phyloP scores from a whole-genome alignment of 768 basidiomycete genomes.

The Strobilomyces dryophilus region DNA sequence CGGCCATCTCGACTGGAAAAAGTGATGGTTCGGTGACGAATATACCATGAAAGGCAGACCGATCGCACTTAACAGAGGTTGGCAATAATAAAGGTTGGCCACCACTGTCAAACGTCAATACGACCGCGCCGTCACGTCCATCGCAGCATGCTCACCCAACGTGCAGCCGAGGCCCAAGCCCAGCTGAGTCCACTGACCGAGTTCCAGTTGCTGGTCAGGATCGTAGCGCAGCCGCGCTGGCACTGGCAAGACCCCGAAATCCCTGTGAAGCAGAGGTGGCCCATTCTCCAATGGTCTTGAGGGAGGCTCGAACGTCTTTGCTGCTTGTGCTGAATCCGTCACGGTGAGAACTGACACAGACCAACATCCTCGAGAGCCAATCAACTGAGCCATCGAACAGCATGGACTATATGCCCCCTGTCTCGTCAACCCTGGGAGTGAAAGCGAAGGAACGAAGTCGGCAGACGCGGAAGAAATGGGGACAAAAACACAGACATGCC shows the following conservation, averaged over 20 bases:
- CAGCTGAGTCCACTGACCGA: conserved; percentile 38
- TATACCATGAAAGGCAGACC: background rate
- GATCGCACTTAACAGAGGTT: conserved; percentile 66
- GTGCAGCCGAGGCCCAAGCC: conserved; percentile 47
- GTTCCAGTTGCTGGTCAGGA: conserved; percentile 34
- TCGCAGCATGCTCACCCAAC: conserved; percentile 32
- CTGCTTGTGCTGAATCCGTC: conserved; percentile 7
- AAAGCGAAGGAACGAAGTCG: conserved; percentile 16
- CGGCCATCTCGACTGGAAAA: conserved; percentile 30
- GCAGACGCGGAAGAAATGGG: conserved; percentile 3
- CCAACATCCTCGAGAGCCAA: conserved; percentile 8
- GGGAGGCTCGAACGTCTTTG: background rate
- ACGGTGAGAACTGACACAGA: conserved; percentile 14
- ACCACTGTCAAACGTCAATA: conserved; percentile 30
- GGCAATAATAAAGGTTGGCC: conserved; percentile 78
- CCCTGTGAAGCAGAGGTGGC: conserved; percentile 6
- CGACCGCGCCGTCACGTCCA: background rate
- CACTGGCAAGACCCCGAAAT: conserved; percentile 46
- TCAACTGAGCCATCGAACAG: conserved; percentile 11
- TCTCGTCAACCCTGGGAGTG: background rate
- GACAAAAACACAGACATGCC: background rate
- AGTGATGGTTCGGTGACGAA: background rate
- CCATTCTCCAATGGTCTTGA: background rate
- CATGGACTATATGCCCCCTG: background rate
- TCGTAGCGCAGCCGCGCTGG: conserved; percentile 40